phyloP scores from a whole-genome alignment of 305 asterid genomes.

The Plantago lanceolata region DNA sequence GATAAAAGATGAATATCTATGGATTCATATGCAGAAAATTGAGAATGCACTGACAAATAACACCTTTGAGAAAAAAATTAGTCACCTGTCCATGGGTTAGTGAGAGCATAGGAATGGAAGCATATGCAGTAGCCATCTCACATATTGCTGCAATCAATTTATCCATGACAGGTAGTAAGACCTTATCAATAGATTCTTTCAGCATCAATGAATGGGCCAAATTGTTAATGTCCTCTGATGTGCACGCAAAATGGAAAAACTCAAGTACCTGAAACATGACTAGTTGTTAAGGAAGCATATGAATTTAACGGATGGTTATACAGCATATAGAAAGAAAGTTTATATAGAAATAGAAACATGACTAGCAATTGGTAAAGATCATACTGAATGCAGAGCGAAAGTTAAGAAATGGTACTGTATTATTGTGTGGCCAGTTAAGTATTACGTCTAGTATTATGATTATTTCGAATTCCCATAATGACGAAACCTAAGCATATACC shows the following conservation, averaged over 20 bases:
- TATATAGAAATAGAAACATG: background rate
- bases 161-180: conserved; percentile 70
- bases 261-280: conserved; percentile 65
- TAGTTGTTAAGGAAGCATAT: background rate
- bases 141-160: conserved; percentile 52
- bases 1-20: background rate
- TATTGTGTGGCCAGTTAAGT: background rate
- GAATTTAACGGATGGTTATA: background rate
- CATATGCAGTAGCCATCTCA: conserved; percentile 52
- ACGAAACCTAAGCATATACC: conserved; percentile 22
- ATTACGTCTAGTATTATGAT: conserved; percentile 12
- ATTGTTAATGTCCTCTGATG: conserved; percentile 90
- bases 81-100: conserved; percentile 95
- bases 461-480: background rate
- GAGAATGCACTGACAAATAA: background rate
- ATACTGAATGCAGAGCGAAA: no score
- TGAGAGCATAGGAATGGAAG: conserved; percentile 72
- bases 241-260: conserved; percentile 89
- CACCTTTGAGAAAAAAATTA: background rate
- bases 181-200: conserved; percentile 56
- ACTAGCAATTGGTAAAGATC: background rate
- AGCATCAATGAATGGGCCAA: conserved; percentile 86
- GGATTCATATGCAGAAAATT: background rate
- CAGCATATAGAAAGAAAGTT: background rate
- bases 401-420: no score